Evolutionary conservation across 352 stramenopile genomes (phyloP), one percentile per base, ranked within the genome.

Genomic region (Pythium monospermum): DNA sequence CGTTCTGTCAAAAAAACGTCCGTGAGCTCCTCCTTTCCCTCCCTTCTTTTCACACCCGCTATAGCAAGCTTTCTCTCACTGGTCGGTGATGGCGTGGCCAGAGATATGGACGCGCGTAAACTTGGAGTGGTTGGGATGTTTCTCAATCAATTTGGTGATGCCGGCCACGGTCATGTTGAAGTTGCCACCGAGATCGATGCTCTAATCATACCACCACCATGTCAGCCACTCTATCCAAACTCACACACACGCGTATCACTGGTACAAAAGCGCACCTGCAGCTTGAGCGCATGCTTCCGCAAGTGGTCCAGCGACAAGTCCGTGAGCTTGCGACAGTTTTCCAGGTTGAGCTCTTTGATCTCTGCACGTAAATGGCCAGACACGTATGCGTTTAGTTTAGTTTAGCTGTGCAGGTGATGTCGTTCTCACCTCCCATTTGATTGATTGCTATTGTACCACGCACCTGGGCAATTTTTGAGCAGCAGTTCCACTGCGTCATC

Each of bases 261-360:
- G 8, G 15, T 35, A 35, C 7, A 35, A 35, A 16, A 36, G 28
- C 55, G 13, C 32, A 91, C 83, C 78, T 91, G 76, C 18, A 95
- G 68, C 52, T 93, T 94, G 4, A 73, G 79, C 6, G 83, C 75
- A 36, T 79, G 60, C 57, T 91, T 89, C 41, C 80, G 78, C 44
- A 95, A 32, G 58, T 90, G 71, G 38, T 87, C 74, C 10, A 95
- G 68, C 40, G 83, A 81, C 49, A 58, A 22, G 46, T 95, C 83
- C 36, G 81, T 93, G 41, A 95, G 63, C 49, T 95, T 95, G 40
- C 85, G 85, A 61, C 85, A 95, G 65, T 95, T 95, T 58, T 93
- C 80, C 35, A 95, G 68, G 49, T 93, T 92, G 41, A 95, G 54
- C 6, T 95, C 83, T 64, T 91, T 93, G 18, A 95, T 80, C 0